Evolutionary conservation across 2,329 filamentous ascomycete genomes (phyloP), one percentile per base, ranked within the genome.

Genomic region (Pezicula carpinea): DNA sequence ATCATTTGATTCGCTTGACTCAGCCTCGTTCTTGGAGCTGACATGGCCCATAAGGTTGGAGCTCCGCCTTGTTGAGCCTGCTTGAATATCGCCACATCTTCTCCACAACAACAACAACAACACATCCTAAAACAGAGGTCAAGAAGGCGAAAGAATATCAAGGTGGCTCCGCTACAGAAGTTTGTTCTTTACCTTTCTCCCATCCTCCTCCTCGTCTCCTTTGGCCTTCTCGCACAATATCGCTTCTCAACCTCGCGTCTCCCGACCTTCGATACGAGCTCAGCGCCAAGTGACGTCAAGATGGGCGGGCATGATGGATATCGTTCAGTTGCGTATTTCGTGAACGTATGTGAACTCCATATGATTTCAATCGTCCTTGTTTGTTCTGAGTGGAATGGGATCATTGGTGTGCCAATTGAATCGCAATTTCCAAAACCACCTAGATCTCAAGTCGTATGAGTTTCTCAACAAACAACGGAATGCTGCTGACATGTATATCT

Each of bases 281-380:
- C 10, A 40, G 15, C 6, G 32, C 39, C 15, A 48, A 49, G 17
- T 38, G 21, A 36, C 36, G 33, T 48, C 41, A 59, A 52, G 17
- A 63, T 63, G 60, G 54, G 53, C 7, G 57, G 56, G 36, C 53
- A 51, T 38, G 51, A 60, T 43, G 78, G 77, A 53, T 86, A 80
- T 67, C 78, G 81, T 52, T 74, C 82, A 2, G 83, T 90, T 18
- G 84, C 79, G 31, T 89, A 89, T 69, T 89, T 80, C 59, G 82
- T 86, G 50, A 87, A 88, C 88, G 84, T 79, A 69, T 59, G 42
- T 54, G 5, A 29, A 22, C 2, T 35, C 32, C 17, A 5, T n/a
- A 15, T 31, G 15, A 14, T 21, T 26, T 14, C 29, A 4, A 15
- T 7, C n/a, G 6, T 23, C 14, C 13, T 14, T 15, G 11, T n/a